Percentiles rank a stretch among this genome's conserved stretches.
These are phyloP conservation scores for Kluyveromyces sp. DNA, from an alignment of 1,139 yeast genomes.

Conservation along the genomic window DNA sequence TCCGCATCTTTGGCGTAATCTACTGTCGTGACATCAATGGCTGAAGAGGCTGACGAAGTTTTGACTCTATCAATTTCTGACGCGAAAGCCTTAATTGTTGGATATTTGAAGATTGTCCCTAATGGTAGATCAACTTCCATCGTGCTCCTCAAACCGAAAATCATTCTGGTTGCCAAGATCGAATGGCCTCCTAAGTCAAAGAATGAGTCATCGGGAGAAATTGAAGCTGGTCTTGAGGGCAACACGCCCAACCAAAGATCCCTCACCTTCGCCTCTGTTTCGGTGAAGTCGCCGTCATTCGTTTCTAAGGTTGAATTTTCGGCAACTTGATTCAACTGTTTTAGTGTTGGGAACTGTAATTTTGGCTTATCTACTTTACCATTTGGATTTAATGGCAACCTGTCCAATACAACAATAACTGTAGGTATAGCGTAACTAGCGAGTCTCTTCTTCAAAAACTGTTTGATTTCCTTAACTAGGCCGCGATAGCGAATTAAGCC, in stretches of 20 bases:
- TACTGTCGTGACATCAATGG: conserved; percentile 25
- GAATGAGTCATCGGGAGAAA: conserved; percentile 78
- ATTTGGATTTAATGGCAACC: conserved; percentile 91
- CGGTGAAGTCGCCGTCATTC: conserved; percentile 48
- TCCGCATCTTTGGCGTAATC: conserved; percentile 76
- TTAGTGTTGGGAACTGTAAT: conserved; percentile 88
- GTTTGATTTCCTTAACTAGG: conserved; percentile 72
- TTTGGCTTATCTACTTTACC: conserved; percentile 98
- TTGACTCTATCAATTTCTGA: conserved; percentile 50
- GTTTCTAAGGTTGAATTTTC: conserved; percentile 32
- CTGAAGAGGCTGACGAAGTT: conserved; percentile 10
- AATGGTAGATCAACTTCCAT: conserved; percentile 77
- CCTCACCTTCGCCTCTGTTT: conserved; percentile 59
- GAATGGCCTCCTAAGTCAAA: conserved; percentile 98
- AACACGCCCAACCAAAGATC: conserved; percentile 81
- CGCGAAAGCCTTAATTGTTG: conserved; percentile 77
- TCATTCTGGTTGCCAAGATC: conserved; percentile 93
- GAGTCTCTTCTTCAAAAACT: conserved; percentile 76
- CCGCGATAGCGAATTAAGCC: conserved; percentile 74
- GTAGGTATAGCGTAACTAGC: conserved; percentile 94
- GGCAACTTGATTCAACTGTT: conserved; percentile 53
- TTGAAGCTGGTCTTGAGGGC: conserved; percentile 76
- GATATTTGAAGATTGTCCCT: conserved; percentile 82
- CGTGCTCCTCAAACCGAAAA: conserved; percentile 77
- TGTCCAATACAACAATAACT: conserved; percentile 76